These are phyloP conservation scores for Aspergillus amoenus DNA, from an alignment of 2,329 filamentous ascomycete species.

Conservation along the genomic window DNA sequence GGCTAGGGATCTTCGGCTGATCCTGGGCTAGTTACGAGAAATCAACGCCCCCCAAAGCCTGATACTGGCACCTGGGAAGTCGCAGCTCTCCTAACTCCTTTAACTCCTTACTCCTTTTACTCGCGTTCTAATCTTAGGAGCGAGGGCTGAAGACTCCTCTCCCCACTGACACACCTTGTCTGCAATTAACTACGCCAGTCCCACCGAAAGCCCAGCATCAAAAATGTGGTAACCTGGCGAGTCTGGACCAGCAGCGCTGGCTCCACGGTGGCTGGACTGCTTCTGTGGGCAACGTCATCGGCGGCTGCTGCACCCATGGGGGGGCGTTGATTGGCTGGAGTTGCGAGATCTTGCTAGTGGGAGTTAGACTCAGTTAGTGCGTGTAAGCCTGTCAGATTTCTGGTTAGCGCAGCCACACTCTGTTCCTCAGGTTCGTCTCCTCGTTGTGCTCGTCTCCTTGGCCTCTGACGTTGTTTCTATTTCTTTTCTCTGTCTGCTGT, in stretches of 20 bases:
- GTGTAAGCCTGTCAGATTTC: neutral
- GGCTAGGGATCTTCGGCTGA: neutral
- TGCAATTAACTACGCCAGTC: too few species aligned
- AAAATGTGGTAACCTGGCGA: too few species aligned
- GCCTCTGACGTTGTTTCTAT: neutral
- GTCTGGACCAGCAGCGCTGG: too few species aligned
- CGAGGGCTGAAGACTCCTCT: too few species aligned
- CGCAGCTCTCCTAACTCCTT: too few species aligned
- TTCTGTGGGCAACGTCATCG: too few species aligned
- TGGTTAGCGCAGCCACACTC: neutral
- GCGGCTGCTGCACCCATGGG: neutral
- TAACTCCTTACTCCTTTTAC: too few species aligned
- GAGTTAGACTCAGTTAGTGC: neutral
- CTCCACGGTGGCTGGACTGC: too few species aligned
- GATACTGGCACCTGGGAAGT: neutral
- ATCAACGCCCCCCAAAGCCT: neutral
- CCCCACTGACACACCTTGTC: too few species aligned
- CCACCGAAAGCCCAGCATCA: too few species aligned
- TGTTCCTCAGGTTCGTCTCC: neutral
- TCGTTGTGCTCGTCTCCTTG: neutral
- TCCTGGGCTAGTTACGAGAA: neutral
- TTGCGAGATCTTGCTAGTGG: neutral
- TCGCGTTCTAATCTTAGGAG: too few species aligned
- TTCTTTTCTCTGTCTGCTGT: neutral
- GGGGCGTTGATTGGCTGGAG: neutral